These are phyloP conservation scores for Chalciporus piperatus DNA, from an alignment of 768 basidiomycete species.

Conservation along the genomic window DNA sequence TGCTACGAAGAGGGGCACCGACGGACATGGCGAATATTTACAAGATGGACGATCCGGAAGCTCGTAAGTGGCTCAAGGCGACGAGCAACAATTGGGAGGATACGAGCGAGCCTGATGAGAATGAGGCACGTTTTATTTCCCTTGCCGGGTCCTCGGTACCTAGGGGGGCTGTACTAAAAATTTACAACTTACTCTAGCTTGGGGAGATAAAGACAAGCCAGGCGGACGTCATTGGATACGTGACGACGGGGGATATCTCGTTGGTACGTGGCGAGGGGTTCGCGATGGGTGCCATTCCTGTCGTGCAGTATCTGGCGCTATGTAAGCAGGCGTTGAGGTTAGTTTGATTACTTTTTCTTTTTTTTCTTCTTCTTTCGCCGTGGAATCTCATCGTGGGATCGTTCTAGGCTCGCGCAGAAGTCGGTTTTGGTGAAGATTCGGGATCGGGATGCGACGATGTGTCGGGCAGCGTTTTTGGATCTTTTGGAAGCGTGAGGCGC, in stretches of 20 bases:
- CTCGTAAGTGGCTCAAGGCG: slow-evolving; percentile 44
- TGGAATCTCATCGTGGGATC: not conserved
- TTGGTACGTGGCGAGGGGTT: slow-evolving; percentile 74
- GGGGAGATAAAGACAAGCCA: slow-evolving; percentile 41
- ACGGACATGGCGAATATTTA: slow-evolving; percentile 76
- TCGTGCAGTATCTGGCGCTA: slow-evolving; percentile 50
- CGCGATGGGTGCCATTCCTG: slow-evolving; percentile 71
- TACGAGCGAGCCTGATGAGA: slow-evolving; percentile 20
- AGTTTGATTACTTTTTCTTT: not conserved
- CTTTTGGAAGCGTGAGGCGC: slow-evolving; percentile 30
- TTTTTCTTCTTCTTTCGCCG: no score
- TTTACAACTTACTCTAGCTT: slow-evolving; percentile 35
- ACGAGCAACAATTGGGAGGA: slow-evolving; percentile 21
- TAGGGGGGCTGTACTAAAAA: not conserved
- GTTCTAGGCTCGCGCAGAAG: slow-evolving; percentile 22
- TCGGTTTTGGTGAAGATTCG: slow-evolving; percentile 61
- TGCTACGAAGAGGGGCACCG: slow-evolving; percentile 68
- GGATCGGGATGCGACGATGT: slow-evolving; percentile 53
- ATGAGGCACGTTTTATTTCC: slow-evolving; percentile 24
- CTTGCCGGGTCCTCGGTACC: not conserved
- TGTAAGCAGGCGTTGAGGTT: slow-evolving; percentile 47
- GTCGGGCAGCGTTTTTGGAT: slow-evolving; percentile 49
- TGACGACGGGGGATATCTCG: slow-evolving; percentile 83
- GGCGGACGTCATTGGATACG: slow-evolving; percentile 66
- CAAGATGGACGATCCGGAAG: slow-evolving; percentile 52